phyloP scores from a whole-genome alignment of 441 rosid species.

The Populus hybrid region DNA sequence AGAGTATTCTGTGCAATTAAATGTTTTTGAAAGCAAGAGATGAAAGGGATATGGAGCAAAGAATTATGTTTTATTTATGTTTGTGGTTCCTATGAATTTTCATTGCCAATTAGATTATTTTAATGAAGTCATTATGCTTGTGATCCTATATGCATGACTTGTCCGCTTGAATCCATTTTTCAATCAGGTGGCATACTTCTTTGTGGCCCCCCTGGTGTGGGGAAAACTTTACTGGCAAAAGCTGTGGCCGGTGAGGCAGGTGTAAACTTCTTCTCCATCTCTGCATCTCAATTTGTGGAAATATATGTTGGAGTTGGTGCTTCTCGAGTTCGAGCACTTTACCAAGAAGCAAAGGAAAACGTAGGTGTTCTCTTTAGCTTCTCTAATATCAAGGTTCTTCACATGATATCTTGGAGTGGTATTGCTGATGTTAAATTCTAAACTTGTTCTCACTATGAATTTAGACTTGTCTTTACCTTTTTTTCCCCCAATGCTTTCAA shows the following conservation, averaged over 20 bases:
- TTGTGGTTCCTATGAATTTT: background rate
- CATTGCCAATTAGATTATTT: slow-evolving; percentile 6
- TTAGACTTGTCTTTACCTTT: background rate
- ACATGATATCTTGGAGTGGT: background rate
- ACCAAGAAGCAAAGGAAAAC: slow-evolving; percentile 89
- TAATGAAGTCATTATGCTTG: background rate
- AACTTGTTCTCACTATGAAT: slow-evolving; percentile 1
- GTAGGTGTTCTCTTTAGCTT: slow-evolving; percentile 38
- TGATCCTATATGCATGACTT: slow-evolving; percentile 9
- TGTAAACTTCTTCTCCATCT: slow-evolving; percentile 93
- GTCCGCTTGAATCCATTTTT: slow-evolving; percentile 21
- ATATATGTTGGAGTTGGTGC: slow-evolving; percentile 99
- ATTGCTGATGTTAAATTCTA: background rate
- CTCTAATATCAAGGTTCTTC: background rate
- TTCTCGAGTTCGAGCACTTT: slow-evolving; percentile 88
- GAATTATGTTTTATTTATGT: background rate
- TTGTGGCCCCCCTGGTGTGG: slow-evolving; percentile 96
- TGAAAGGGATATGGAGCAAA: background rate
- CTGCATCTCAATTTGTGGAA: slow-evolving; percentile 97
- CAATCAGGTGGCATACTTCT: slow-evolving; percentile 86
- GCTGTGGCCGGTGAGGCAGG: slow-evolving; percentile 99
- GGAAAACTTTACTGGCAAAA: slow-evolving; percentile 88
- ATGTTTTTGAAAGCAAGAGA: background rate
- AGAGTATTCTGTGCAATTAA: background rate
- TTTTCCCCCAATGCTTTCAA: background rate